Evolutionary conservation across 2,329 filamentous ascomycete genomes (phyloP).

Genomic region (Colletotrichum liriopes): DNA sequence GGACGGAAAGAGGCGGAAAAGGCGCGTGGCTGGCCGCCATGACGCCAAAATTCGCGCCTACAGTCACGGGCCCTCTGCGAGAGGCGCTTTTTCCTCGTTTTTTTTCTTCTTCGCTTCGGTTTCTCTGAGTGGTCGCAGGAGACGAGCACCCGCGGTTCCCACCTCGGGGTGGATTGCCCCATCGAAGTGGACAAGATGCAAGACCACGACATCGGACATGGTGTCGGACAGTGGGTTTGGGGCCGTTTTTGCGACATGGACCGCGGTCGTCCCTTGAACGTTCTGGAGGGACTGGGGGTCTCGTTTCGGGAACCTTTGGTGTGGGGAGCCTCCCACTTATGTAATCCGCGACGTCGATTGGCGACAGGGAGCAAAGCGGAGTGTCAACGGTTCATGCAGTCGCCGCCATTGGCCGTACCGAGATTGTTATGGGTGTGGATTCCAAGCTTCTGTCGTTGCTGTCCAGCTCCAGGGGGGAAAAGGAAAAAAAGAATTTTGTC

Average conservation of each 20-base stretch:
- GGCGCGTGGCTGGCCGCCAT: conserved; percentile 37
- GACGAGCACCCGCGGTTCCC: conserved; percentile 20
- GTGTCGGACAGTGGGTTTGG: conserved; percentile 17
- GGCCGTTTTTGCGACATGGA: conserved; percentile 20
- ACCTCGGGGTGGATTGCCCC: conserved; percentile 36
- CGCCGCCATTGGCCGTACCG: conserved; percentile 19
- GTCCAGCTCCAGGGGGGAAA: background rate
- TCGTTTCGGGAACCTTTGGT: conserved; percentile 10
- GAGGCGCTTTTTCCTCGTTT: background rate
- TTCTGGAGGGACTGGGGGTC: conserved; percentile 17
- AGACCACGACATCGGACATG: conserved; percentile 35
- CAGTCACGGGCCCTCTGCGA: background rate
- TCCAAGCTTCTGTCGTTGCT: background rate
- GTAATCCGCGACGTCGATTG: conserved; percentile 32
- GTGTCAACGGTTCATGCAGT: conserved; percentile 20
- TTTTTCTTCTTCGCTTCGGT: background rate
- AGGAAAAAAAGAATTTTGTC: background rate
- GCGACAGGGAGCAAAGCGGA: background rate
- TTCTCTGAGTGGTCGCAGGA: conserved; percentile 16
- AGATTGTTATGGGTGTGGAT: conserved; percentile 5
- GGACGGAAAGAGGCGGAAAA: conserved; percentile 21
- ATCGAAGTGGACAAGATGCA: conserved; percentile 31
- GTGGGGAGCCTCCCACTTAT: conserved; percentile 30
- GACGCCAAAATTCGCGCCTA: conserved; percentile 25
- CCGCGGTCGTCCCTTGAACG: conserved; percentile 22